Percentiles rank a stretch among this genome's conserved stretches.
phyloP scores from a whole-genome alignment of 768 basidiomycete genomes.

The Naganishia onofrii region DNA sequence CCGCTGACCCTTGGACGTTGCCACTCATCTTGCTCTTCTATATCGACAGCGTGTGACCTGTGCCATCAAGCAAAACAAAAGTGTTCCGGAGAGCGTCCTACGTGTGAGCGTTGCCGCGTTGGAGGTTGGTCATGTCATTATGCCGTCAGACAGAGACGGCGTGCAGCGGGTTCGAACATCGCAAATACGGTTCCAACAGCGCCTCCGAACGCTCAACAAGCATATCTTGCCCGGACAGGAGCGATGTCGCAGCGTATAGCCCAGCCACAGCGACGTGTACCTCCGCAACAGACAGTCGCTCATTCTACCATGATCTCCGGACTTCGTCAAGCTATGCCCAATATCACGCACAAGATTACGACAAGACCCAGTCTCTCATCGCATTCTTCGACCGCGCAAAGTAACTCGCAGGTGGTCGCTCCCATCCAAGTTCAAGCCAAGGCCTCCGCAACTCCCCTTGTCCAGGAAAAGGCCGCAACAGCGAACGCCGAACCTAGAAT shows the following conservation, averaged over 20 bases:
- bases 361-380: neutral
- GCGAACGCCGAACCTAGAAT: neutral
- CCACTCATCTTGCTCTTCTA: no score
- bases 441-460: neutral
- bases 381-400: neutral
- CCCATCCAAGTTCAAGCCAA: neutral
- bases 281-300: neutral
- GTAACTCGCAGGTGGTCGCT: neutral
- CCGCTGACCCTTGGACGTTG: neutral
- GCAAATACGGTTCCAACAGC: neutral
- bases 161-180: neutral
- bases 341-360: neutral
- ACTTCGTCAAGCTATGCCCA: neutral
- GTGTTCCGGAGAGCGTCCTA: conserved; percentile 27
- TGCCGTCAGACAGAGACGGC: conserved; percentile 15
- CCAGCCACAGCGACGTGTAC: neutral
- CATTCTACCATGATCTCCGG: neutral
- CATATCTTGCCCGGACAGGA: neutral
- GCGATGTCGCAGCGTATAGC: neutral
- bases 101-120: conserved; percentile 22
- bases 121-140: conserved; percentile 24
- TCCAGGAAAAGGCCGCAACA: neutral
- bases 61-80: conserved; percentile 30
- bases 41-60: conserved; percentile 24
- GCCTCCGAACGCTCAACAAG: neutral